These are phyloP conservation scores for Pythium brachiatum DNA, from an alignment of 352 stramenopile genomes.

Conservation along the genomic window DNA sequence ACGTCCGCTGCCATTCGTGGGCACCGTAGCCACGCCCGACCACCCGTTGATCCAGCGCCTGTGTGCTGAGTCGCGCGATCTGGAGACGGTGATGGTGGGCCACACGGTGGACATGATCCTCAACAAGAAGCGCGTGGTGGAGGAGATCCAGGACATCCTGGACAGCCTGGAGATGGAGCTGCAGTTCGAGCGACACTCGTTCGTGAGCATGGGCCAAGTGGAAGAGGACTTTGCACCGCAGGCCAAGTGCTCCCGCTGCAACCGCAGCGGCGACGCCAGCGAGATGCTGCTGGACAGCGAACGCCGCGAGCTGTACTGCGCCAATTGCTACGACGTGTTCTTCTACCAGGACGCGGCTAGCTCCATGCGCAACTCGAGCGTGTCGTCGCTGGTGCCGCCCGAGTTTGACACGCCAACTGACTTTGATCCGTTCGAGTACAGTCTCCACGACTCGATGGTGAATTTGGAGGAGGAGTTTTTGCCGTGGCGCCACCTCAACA, in stretches of 20 bases:
- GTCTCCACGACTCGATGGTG: conserved; percentile 67
- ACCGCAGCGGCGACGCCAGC: conserved; percentile 47
- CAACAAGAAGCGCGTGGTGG: conserved; percentile 70
- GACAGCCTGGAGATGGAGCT: conserved; percentile 75
- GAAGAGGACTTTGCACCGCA: conserved; percentile 21
- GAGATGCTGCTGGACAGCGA: conserved; percentile 48
- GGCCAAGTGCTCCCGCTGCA: conserved; percentile 45
- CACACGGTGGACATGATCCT: conserved; percentile 52
- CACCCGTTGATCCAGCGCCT: conserved; percentile 55
- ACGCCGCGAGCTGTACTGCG: conserved; percentile 53
- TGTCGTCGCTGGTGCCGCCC: not conserved
- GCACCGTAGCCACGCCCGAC: conserved; percentile 26
- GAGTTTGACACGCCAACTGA: conserved; percentile 32
- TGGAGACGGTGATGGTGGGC: conserved; percentile 51
- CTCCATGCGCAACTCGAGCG: conserved; percentile 11
- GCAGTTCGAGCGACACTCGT: conserved; percentile 76
- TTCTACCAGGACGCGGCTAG: conserved; percentile 52
- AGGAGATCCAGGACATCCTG: conserved; percentile 80
- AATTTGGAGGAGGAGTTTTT: conserved; percentile 52
- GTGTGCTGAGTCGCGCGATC: conserved; percentile 43
- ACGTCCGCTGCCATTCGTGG: not conserved
- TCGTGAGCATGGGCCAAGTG: conserved; percentile 41
- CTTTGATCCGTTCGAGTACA: conserved; percentile 49
- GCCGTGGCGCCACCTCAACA: conserved; percentile 51
- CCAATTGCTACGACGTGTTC: conserved; percentile 76